Evolutionary conservation across 441 rosid species (phyloP), one percentile per base, ranked within the genome.

Genomic region (Caryocar brasiliense): DNA sequence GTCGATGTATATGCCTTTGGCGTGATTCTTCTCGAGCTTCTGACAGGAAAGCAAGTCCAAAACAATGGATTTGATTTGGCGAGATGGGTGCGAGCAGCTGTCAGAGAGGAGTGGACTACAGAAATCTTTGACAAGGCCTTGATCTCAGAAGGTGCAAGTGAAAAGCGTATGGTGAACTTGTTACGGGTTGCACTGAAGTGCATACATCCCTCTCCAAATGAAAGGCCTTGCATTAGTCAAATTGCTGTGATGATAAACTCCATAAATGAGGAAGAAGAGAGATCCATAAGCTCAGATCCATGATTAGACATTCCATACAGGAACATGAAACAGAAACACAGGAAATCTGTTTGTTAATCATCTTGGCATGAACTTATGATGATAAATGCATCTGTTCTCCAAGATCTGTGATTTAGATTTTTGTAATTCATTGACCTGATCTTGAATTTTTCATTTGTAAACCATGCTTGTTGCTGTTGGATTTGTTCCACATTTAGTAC

Each of bases 41-140:
- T 82, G 49, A 82, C 82, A 1, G 86, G 84, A 18, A 77, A 77
- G 50, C 36, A 47, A 18, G 82, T 67, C 7, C 60, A 75, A 49
- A 71, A 60, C 53, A 59, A 47, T 6, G 86, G 76, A 28, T 12
- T 56, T 3, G 77, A 75, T 40, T 54, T 77, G 70, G 76, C 67
- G 4, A 54, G 22, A 14, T 82, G 91, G 91, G 91, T 80, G 55
- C 45, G 69, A 15, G 71, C 84, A 0, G 81, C 72, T 26, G 78
- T 79, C 32, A 64, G 74, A 38, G 90, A 79, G 54, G 86, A 82
- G 54, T 77, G 90, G 90, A 82, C 83, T 0, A 74, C 44, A 4
- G 86, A 79, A 58, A 84, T 82, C 15, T 82, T 79, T 6, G 86
- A 82, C 61, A 59, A 37, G 62, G 53, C 56, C 23, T 61, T 82